phyloP scores from a whole-genome alignment of 1,139 yeast species.

The Pichia sp. region DNA sequence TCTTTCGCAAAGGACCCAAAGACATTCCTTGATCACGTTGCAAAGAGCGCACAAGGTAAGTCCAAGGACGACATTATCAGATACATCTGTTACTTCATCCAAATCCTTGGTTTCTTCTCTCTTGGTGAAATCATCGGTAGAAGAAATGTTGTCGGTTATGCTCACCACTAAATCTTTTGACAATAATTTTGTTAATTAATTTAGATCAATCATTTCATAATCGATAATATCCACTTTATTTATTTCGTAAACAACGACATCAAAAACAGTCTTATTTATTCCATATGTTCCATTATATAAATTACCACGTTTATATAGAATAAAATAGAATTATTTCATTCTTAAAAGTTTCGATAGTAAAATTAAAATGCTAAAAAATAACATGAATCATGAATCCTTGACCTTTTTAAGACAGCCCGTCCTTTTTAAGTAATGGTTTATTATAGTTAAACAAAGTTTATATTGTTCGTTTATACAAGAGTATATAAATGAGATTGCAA shows the following conservation, averaged over 20 bases:
- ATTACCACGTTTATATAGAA: neutral
- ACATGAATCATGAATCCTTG: no score
- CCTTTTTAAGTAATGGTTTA: no score
- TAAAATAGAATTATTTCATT: neutral
- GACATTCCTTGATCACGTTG: conserved; percentile 36
- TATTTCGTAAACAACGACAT: neutral
- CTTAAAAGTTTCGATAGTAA: neutral
- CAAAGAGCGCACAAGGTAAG: conserved; percentile 46
- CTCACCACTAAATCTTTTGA: conserved; percentile 35
- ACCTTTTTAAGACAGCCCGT: no score
- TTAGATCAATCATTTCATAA: neutral
- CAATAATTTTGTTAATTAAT: neutral
- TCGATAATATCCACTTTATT: no score
- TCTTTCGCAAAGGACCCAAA: conserved; percentile 43
- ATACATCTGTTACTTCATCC: conserved; percentile 77
- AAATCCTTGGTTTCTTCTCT: conserved; percentile 87
- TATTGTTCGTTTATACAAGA: neutral
- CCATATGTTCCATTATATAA: neutral
- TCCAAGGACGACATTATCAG: conserved; percentile 58
- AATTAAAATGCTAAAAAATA: no score
- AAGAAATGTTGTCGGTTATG: conserved; percentile 88
- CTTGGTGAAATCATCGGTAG: conserved; percentile 98
- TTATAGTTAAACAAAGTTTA: no score
- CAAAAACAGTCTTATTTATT: neutral
- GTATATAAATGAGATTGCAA: neutral